Evolutionary conservation across 257 asterid species (phyloP).

Genomic region (Primulina eburnea): DNA sequence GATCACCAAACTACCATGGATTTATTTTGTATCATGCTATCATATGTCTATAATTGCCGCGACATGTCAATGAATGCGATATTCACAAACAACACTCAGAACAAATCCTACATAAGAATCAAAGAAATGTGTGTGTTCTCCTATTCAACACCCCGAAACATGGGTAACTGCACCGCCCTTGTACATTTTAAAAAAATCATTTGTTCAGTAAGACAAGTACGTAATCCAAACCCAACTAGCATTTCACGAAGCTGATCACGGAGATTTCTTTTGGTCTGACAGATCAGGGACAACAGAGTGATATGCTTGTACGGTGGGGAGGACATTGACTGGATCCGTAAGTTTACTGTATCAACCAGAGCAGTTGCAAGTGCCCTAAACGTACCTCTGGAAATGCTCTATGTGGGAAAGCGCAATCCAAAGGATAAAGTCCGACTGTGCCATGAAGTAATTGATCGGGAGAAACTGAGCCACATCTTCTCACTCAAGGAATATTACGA

Average conservation of each 20-base stretch:
- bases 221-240: too few relatives aligned
- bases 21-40: not conserved
- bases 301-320: conserved; percentile 92
- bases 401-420: conserved; percentile 74
- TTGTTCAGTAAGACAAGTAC: too few relatives aligned
- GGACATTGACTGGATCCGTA: conserved; percentile 73
- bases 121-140: too few relatives aligned
- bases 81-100: too few relatives aligned
- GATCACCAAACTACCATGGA: not conserved
- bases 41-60: not conserved
- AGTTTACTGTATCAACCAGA: conserved; percentile 46
- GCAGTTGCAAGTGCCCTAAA: conserved; percentile 39
- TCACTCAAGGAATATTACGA: conserved; percentile 45
- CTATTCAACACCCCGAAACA: too few relatives aligned
- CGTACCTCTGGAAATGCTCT: conserved; percentile 66
- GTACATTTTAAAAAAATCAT: too few relatives aligned
- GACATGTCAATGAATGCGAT: too few relatives aligned
- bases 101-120: too few relatives aligned
- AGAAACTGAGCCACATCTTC: conserved; percentile 57
- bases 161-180: too few relatives aligned
- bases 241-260: not conserved
- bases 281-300: conserved; percentile 42
- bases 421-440: conserved; percentile 59
- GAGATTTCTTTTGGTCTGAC: not conserved
- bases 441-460: conserved; percentile 48